A percentile compares a stretch with the other conserved stretches of the same genome.
phyloP scores from a whole-genome alignment of 2,329 filamentous ascomycete genomes.

The Colletotrichum paranaense region DNA sequence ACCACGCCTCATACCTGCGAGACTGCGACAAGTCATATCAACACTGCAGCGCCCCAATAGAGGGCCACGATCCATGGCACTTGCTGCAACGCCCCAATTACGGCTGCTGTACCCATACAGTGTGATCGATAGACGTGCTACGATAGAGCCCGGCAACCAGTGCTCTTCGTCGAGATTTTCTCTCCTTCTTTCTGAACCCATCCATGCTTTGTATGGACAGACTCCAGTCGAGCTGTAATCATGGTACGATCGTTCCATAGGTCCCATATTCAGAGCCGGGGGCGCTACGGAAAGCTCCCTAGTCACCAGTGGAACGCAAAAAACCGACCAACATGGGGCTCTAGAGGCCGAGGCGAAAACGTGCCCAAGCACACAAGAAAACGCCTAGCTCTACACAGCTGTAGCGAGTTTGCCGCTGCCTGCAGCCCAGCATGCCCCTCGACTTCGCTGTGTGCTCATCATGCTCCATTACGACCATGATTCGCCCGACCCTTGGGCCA shows the following conservation, averaged over 20 bases:
- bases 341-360: not conserved
- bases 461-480: not conserved
- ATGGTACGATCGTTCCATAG: slow-evolving; percentile 28
- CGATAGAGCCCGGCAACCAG: not conserved
- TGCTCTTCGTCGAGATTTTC: not conserved
- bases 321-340: not conserved
- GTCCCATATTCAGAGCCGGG: slow-evolving; percentile 16
- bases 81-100: not conserved
- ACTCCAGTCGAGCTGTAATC: slow-evolving; percentile 12
- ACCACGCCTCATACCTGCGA: not conserved
- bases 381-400: not conserved
- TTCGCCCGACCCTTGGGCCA: slow-evolving; percentile 7
- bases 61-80: not conserved
- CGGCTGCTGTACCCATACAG: not conserved
- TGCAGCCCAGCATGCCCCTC: not conserved
- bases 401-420: not conserved
- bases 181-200: not conserved
- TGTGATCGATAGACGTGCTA: not conserved
- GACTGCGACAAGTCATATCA: too few species aligned
- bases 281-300: not conserved
- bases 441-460: not conserved
- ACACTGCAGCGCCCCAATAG: not conserved
- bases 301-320: slow-evolving; percentile 12
- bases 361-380: not conserved
- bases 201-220: not conserved